A percentile compares a stretch with the other conserved stretches of the same genome.
Evolutionary conservation across 2,329 filamentous ascomycete genomes (phyloP).

Genomic region (Ramularia endophylla): DNA sequence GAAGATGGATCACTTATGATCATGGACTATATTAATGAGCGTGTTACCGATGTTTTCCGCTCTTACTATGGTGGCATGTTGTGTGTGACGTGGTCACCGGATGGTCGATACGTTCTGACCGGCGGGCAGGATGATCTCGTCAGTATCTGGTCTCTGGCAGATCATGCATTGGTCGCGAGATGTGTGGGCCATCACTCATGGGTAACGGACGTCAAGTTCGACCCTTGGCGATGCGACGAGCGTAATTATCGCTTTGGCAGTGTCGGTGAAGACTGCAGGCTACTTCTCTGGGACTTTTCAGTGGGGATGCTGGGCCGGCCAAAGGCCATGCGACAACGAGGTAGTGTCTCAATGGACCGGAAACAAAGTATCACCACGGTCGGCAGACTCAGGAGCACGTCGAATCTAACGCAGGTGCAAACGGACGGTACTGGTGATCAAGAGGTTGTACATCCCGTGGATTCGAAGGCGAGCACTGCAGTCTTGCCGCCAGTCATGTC

Average conservation of each 20-base stretch:
- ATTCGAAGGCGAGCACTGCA: conserved; percentile 75
- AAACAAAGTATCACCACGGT: conserved; percentile 41
- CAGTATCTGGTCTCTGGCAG: conserved; percentile 87
- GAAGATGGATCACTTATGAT: conserved; percentile 87
- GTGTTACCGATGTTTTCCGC: conserved; percentile 78
- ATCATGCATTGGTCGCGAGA: conserved; percentile 77
- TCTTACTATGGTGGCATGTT: conserved; percentile 92
- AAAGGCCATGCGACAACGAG: conserved; percentile 57
- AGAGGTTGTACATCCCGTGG: conserved; percentile 67
- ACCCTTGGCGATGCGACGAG: conserved; percentile 95
- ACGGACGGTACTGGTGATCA: conserved; percentile 21
- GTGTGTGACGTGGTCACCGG: conserved; percentile 95
- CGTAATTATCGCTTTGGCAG: conserved; percentile 93
- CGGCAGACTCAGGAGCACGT: conserved; percentile 65
- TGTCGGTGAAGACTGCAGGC: conserved; percentile 85
- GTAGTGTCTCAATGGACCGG: conserved; percentile 42
- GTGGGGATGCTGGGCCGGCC: conserved; percentile 93
- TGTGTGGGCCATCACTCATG: conserved; percentile 95
- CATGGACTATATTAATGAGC: conserved; percentile 86
- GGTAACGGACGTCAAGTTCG: conserved; percentile 90
- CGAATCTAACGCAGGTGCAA: conserved; percentile 50
- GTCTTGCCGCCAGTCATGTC: conserved; percentile 86
- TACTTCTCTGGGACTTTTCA: conserved; percentile 95
- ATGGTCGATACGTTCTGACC: conserved; percentile 91
- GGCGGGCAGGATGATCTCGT: conserved; percentile 95